Conservation (phyloP, 2,329 filamentous ascomycete genomes). For the Ceratocystis huliohia region DNA sequence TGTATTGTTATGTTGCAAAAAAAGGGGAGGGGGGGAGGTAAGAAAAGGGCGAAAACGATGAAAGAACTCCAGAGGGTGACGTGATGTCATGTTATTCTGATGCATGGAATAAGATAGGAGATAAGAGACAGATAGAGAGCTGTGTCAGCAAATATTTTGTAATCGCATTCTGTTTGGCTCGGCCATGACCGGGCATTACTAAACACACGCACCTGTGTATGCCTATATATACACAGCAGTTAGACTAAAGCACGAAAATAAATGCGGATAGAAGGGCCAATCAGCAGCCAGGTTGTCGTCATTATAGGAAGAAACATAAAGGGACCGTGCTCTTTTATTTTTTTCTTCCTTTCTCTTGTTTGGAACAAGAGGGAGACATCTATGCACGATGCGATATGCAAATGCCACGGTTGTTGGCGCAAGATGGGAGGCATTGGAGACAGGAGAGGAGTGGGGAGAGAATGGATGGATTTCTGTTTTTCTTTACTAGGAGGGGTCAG, state of each 20-base stretch:
- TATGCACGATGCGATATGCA: conserved; percentile 4
- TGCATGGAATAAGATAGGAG: too few relatives aligned
- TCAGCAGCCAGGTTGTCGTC: not conserved
- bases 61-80: too few relatives aligned
- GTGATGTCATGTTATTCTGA: too few relatives aligned
- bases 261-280: not conserved
- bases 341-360: not conserved
- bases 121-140: too few relatives aligned
- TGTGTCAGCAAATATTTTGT: too few relatives aligned
- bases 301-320: not conserved
- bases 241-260: not conserved
- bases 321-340: not conserved
- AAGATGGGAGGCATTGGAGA: not conserved
- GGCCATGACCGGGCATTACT: not conserved
- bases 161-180: not conserved
- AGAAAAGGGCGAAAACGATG: too few relatives aligned
- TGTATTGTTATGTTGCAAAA: too few relatives aligned
- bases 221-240: too few relatives aligned
- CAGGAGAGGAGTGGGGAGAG: not conserved
- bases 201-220: too few relatives aligned
- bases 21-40: too few relatives aligned
- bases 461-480: not conserved
- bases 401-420: not conserved
- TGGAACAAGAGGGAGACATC: not conserved
- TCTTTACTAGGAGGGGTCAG: not conserved